phyloP scores from a whole-genome alignment of 2,329 filamentous ascomycete species.

The Neocatenulostroma microsporum region DNA sequence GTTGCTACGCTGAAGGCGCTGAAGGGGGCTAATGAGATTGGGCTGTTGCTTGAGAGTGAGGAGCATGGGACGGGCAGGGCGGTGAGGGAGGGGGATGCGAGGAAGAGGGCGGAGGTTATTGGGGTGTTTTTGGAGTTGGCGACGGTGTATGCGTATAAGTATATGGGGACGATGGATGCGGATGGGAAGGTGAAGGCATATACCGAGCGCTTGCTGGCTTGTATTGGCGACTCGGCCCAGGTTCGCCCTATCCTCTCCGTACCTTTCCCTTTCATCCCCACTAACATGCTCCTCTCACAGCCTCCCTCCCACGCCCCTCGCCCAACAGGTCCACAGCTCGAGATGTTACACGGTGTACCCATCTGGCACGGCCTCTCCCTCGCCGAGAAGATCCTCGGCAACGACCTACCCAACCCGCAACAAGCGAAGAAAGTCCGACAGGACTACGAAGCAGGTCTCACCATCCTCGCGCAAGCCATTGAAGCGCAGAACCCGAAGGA shows the following conservation, averaged over 20 bases:
- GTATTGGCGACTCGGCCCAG: constrained; percentile 13
- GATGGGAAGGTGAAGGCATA: constrained; percentile 35
- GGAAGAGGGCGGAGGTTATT: constrained; percentile 31
- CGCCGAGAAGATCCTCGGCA: constrained; percentile 34
- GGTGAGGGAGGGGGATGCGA: constrained; percentile 22
- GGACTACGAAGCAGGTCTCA: constrained; percentile 21
- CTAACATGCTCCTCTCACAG: constrained; percentile 6
- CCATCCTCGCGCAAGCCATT: constrained; percentile 16
- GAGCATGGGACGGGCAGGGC: constrained; percentile 30
- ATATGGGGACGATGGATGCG: constrained; percentile 27
- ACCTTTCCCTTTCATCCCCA: background rate
- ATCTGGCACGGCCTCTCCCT: constrained; percentile 40
- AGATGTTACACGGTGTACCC: constrained; percentile 28
- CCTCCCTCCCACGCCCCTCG: constrained; percentile 11
- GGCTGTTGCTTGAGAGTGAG: constrained; percentile 34
- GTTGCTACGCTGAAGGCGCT: constrained; percentile 33
- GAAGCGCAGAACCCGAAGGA: constrained; percentile 16
- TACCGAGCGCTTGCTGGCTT: constrained; percentile 32
- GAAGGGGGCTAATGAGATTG: constrained; percentile 32
- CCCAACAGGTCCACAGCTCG: constrained; percentile 12
- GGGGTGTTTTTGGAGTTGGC: constrained; percentile 39
- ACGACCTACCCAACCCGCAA: constrained; percentile 24
- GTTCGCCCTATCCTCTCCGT: no score
- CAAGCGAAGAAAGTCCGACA: constrained; percentile 17
- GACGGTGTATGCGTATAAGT: constrained; percentile 32